phyloP scores from a whole-genome alignment of 2,329 filamentous ascomycete genomes.

The Ceratocystis harringtonii region DNA sequence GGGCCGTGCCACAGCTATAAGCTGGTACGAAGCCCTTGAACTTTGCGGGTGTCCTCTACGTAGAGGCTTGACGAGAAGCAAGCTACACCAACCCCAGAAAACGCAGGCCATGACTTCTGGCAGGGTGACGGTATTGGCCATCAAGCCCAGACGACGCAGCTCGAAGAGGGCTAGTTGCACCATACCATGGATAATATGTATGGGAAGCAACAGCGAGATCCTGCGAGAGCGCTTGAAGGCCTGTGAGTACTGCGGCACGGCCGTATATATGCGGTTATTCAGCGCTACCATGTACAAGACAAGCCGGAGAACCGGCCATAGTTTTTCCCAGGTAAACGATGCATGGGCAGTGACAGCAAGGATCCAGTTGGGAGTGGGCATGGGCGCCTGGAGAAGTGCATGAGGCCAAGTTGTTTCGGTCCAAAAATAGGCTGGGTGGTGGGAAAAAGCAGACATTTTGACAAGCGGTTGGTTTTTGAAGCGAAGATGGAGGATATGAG shows the following conservation, averaged over 20 bases:
- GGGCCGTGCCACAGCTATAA: constrained; percentile 8
- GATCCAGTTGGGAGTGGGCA: not conserved
- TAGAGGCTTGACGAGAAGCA: constrained; percentile 10
- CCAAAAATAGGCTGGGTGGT: not conserved
- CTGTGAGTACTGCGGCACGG: constrained; percentile 9
- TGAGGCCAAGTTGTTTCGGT: not conserved
- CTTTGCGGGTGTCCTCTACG: constrained; percentile 12
- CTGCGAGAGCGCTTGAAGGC: constrained; percentile 10
- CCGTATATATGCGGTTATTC: not conserved
- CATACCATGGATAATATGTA: constrained; percentile 7
- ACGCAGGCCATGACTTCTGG: not conserved
- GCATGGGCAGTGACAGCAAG: not conserved
- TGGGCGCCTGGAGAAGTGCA: not conserved
- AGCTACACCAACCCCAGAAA: constrained; percentile 6
- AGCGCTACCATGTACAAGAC: not conserved
- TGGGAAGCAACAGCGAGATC: constrained; percentile 9
- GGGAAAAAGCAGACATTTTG: not conserved
- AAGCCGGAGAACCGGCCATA: constrained; percentile 10
- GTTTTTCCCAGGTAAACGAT: not conserved
- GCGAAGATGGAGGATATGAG: not conserved
- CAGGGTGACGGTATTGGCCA: not conserved
- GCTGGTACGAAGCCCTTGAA: constrained; percentile 10
- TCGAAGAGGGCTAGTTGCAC: constrained; percentile 8
- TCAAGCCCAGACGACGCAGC: not conserved
- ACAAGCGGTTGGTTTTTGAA: not conserved